Percentiles rank a stretch among this genome's conserved stretches.
Conservation (phyloP, 176 grass and related monocot genomes). For the Avena atlantica region DNA sequence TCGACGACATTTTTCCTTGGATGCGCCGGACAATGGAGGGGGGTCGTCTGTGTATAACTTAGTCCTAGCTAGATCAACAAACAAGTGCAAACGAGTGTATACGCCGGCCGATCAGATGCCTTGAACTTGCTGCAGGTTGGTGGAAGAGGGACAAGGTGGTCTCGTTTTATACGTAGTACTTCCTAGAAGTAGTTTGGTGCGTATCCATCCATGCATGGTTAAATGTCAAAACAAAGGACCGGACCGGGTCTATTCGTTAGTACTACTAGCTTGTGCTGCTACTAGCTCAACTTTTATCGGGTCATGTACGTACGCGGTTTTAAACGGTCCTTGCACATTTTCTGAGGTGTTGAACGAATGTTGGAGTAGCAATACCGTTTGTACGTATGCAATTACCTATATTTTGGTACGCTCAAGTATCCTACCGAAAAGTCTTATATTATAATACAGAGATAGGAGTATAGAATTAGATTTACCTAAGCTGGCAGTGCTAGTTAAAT, state of each 20-base stretch:
- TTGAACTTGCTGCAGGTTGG: not conserved
- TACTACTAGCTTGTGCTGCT: not conserved
- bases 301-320: not conserved
- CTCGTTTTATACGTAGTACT: not conserved
- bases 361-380: not conserved
- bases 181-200: not conserved
- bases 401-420: too few relatives aligned
- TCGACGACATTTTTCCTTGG: not conserved
- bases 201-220: not conserved
- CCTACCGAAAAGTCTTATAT: too few relatives aligned
- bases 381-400: not conserved
- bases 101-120: not conserved
- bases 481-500: too few relatives aligned
- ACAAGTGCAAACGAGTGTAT: not conserved
- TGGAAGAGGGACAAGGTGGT: not conserved
- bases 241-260: slow-evolving; percentile 4
- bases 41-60: not conserved
- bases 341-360: not conserved
- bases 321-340: not conserved
- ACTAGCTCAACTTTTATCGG: not conserved
- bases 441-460: too few relatives aligned
- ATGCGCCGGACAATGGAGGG: not conserved
- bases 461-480: too few relatives aligned
- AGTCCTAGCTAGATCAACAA: too few relatives aligned
- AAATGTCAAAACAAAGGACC: slow-evolving; percentile 8